phyloP scores from a whole-genome alignment of 331 rosid genomes.

The Quercus lobata region DNA sequence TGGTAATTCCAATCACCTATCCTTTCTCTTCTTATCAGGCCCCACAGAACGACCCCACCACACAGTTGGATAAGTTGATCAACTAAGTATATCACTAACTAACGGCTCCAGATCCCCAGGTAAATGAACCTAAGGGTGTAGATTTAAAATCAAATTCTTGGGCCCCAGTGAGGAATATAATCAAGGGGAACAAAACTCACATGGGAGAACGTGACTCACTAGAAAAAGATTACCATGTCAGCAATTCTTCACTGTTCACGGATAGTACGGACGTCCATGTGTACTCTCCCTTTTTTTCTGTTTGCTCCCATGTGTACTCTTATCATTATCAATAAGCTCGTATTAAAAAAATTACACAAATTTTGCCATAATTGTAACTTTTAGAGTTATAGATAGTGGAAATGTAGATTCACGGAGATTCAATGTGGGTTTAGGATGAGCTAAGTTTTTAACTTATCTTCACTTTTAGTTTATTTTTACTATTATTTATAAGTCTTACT shows the following conservation, averaged over 20 bases:
- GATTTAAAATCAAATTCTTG: slow-evolving; percentile 4
- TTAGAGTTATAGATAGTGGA: no score
- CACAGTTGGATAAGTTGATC: background rate
- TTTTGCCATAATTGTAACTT: no score
- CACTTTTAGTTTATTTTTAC: no score
- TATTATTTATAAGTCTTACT: rapidly evolving
- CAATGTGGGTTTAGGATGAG: no score
- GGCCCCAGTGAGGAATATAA: slow-evolving; percentile 25
- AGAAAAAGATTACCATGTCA: slow-evolving; percentile 36
- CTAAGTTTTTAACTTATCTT: rapidly evolving
- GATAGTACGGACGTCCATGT: slow-evolving; percentile 48
- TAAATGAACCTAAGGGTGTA: slow-evolving; percentile 5
- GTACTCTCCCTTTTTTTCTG: background rate
- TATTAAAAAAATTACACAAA: no score
- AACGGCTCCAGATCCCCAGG: background rate
- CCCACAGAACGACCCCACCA: background rate
- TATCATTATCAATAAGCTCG: no score
- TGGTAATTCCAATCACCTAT: background rate
- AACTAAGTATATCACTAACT: background rate
- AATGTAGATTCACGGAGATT: no score
- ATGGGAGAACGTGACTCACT: slow-evolving; percentile 56
- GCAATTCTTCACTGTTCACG: slow-evolving; percentile 21
- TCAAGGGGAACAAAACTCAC: slow-evolving; percentile 49
- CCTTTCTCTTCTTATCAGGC: background rate
- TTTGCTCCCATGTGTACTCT: background rate